Evolutionary conservation across 208 protist species (phyloP).

Genomic region (Acanthamoeba royreba): DNA sequence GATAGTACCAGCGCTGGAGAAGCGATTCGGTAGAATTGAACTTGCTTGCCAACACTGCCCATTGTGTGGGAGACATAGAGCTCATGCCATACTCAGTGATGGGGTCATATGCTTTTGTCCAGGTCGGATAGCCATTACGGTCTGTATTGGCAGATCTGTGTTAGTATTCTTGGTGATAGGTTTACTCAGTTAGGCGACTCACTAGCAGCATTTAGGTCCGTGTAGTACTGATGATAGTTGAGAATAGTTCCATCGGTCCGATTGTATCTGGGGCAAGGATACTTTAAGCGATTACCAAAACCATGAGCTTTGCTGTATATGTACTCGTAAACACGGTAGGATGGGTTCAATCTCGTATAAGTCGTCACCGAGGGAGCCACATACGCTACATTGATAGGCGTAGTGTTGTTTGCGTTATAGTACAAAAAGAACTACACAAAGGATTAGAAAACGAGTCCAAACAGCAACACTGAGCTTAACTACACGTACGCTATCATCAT

Average conservation of each 20-base stretch:
- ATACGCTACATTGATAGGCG: not conserved
- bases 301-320: too few relatives aligned
- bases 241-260: not conserved
- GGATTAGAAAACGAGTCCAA: too few relatives aligned
- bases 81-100: not conserved
- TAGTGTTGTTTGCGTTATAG: not conserved
- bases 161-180: too few relatives aligned
- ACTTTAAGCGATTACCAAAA: too few relatives aligned
- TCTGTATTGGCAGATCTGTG: not conserved
- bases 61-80: not conserved
- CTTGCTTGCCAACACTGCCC: not conserved
- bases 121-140: not conserved
- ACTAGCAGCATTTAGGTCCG: not conserved
- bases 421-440: not conserved
- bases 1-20: not conserved
- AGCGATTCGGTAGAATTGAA: not conserved
- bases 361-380: not conserved
- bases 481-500: not conserved
- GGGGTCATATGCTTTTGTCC: not conserved
- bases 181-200: too few relatives aligned
- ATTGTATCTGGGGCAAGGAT: too few relatives aligned
- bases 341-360: conserved; percentile 6
- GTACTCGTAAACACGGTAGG: not conserved
- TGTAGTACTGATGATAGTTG: conserved; percentile 23
- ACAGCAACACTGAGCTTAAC: too few relatives aligned